phyloP scores from a whole-genome alignment of 2,329 filamentous ascomycete species.

The Sclerotinia spermophila region DNA sequence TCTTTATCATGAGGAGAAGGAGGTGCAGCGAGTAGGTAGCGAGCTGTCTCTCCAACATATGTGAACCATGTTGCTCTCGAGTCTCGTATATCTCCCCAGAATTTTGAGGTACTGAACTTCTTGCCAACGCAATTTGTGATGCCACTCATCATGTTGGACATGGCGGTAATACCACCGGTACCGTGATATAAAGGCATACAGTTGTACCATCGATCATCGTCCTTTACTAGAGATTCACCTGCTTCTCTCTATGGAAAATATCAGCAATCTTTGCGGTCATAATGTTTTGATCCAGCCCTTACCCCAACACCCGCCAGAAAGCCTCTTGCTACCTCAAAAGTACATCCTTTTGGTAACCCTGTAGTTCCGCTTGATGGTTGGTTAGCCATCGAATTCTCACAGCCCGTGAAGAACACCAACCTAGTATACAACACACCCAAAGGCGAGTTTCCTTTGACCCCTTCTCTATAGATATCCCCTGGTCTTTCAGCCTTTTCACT shows the following conservation, averaged over 20 bases:
- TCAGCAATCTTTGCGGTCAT: not conserved
- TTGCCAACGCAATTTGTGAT: slow-evolving; percentile 59
- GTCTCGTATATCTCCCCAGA: slow-evolving; percentile 70
- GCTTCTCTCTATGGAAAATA: not conserved
- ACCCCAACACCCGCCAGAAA: slow-evolving; percentile 35
- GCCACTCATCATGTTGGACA: slow-evolving; percentile 38
- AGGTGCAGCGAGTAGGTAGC: slow-evolving; percentile 68
- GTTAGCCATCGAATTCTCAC: not conserved
- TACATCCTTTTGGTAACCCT: slow-evolving; percentile 68
- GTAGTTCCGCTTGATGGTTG: slow-evolving; percentile 59
- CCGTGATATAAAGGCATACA: slow-evolving; percentile 45
- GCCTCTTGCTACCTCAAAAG: slow-evolving; percentile 50
- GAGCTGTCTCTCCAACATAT: slow-evolving; percentile 74
- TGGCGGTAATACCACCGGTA: slow-evolving; percentile 42
- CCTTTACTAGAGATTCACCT: slow-evolving; percentile 18
- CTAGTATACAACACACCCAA: slow-evolving; percentile 68
- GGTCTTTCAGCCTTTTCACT: slow-evolving; percentile 49
- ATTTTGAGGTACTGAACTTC: slow-evolving; percentile 64
- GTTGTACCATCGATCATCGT: slow-evolving; percentile 63
- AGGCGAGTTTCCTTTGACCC: slow-evolving; percentile 51
- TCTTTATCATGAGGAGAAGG: slow-evolving; percentile 57
- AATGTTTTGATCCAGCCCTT: not conserved
- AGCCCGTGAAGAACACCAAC: slow-evolving; percentile 34
- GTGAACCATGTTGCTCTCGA: slow-evolving; percentile 66
- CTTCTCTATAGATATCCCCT: slow-evolving; percentile 51